A percentile compares a stretch with the other conserved stretches of the same genome.
Evolutionary conservation across 345 rosid genomes (phyloP).

Genomic region (Eucalyptus curtisii): DNA sequence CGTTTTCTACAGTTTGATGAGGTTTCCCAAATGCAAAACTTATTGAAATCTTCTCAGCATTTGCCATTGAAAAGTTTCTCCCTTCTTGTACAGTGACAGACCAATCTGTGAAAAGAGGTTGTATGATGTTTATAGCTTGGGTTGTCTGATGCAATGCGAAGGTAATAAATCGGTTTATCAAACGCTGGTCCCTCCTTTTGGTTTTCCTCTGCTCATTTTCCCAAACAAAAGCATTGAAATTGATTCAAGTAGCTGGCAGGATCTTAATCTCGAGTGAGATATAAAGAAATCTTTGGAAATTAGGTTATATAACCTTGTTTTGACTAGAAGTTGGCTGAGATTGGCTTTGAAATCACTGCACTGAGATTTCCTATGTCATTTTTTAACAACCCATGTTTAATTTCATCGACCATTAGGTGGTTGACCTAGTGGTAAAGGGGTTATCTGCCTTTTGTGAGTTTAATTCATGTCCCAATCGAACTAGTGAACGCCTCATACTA

Average conservation of each 20-base stretch:
- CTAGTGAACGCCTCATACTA: neutral
- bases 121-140: neutral
- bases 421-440: neutral
- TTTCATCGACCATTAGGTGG: neutral
- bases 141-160: neutral
- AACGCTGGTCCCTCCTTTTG: neutral
- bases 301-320: neutral
- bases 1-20: neutral
- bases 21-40: neutral
- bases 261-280: neutral
- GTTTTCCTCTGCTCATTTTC: neutral
- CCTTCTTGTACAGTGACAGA: neutral
- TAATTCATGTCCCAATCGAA: neutral
- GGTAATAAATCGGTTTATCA: neutral
- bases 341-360: neutral
- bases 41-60: neutral
- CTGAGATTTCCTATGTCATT: neutral
- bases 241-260: neutral
- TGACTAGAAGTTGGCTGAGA: neutral
- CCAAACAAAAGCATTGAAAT: neutral
- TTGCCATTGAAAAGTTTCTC: neutral
- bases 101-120: neutral
- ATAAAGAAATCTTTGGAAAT: neutral
- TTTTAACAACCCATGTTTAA: neutral
- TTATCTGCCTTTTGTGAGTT: neutral